Percentiles rank a stretch among this genome's conserved stretches.
Conservation (phyloP, 768 basidiomycete genomes). For the Steccherinum ochraceum region DNA sequence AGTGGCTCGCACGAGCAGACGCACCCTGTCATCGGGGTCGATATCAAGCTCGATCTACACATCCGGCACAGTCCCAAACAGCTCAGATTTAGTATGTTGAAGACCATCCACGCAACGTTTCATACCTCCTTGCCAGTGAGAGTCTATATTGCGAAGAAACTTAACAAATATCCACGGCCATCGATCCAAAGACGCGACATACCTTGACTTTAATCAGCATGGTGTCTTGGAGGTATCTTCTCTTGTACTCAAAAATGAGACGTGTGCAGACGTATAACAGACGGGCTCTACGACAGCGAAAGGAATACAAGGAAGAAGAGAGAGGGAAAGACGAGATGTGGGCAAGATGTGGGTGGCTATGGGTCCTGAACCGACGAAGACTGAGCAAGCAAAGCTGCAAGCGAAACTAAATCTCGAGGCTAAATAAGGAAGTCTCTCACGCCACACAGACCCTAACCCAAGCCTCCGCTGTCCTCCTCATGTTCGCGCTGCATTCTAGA, state of each 20-base stretch:
- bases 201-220: constrained; percentile 95
- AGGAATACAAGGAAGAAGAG: background rate
- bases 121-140: constrained; percentile 94
- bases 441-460: no score
- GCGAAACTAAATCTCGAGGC: background rate
- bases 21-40: constrained; percentile 80
- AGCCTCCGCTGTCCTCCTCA: no score
- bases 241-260: background rate
- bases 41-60: constrained; percentile 90
- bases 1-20: constrained; percentile 14
- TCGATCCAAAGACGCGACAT: constrained; percentile 7
- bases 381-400: background rate
- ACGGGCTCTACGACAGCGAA: background rate
- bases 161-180: constrained; percentile 2
- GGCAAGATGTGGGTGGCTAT: background rate
- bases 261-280: background rate
- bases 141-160: constrained; percentile 44
- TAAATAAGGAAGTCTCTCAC: no score
- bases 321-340: background rate
- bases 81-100: background rate
- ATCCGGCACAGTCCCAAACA: background rate
- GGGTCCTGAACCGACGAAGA: background rate
- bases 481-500: no score
- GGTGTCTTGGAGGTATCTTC: background rate
- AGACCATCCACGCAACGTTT: background rate